Percentiles rank a stretch among this genome's conserved stretches.
Evolutionary conservation across 352 stramenopile species (phyloP).

Genomic region (Globisporangium alternatum): DNA sequence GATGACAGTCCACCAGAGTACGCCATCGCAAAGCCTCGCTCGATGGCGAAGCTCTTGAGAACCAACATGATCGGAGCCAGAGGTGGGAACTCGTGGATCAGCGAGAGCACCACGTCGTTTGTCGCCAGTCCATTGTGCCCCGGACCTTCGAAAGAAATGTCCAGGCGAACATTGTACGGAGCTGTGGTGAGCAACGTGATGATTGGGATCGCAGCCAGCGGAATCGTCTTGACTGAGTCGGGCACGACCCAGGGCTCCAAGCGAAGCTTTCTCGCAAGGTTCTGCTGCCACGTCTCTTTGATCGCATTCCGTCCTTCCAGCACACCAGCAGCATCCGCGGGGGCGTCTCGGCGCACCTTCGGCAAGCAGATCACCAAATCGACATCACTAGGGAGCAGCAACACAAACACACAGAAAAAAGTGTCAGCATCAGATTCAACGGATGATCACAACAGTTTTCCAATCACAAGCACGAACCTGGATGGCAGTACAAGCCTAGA

Average conservation of each 20-base stretch:
- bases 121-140: conserved; percentile 95
- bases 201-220: conserved; percentile 95
- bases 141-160: conserved; percentile 97
- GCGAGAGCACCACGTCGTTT: conserved; percentile 90
- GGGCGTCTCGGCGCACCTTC: conserved; percentile 94
- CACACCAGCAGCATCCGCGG: conserved; percentile 92
- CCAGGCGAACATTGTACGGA: conserved; percentile 84
- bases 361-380: conserved; percentile 98
- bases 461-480: conserved; percentile 34
- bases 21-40: conserved; percentile 91
- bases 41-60: conserved; percentile 93
- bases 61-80: conserved; percentile 95
- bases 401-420: conserved; percentile 5
- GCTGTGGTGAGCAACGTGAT: conserved; percentile 92
- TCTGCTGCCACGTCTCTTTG: conserved; percentile 97
- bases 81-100: conserved; percentile 93
- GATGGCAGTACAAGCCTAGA: conserved; percentile 94
- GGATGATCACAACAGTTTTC: background rate
- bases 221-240: conserved; percentile 96
- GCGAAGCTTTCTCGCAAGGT: conserved; percentile 94
- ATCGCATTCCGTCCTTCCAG: conserved; percentile 98
- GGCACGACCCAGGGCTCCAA: conserved; percentile 90
- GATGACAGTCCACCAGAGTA: conserved; percentile 97
- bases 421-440: background rate
- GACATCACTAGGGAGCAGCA: conserved; percentile 73